Evolutionary conservation across 2,329 filamentous ascomycete species (phyloP).

Genomic region (Ceratocystis eucalypticola): DNA sequence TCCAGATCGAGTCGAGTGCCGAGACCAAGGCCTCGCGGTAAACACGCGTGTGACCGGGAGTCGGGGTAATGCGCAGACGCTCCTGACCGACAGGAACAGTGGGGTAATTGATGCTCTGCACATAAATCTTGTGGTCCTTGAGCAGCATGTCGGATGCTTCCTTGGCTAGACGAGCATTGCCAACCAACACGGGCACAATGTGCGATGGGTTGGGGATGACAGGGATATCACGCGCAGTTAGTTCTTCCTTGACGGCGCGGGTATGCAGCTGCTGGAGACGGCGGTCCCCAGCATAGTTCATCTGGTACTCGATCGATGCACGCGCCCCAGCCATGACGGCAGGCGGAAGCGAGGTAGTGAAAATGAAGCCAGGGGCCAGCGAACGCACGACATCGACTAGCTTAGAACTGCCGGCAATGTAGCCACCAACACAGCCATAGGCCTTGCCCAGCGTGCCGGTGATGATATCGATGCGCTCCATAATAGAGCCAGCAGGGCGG

Average conservation of each 20-base stretch:
- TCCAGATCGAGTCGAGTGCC: constrained; percentile 80
- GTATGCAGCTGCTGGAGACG: constrained; percentile 92
- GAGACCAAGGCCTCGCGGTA: constrained; percentile 69
- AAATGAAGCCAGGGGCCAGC: constrained; percentile 93
- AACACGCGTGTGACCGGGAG: constrained; percentile 75
- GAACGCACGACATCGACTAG: constrained; percentile 90
- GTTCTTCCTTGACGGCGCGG: constrained; percentile 75
- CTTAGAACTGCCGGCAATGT: constrained; percentile 79
- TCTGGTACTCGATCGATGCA: constrained; percentile 88
- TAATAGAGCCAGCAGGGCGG: constrained; percentile 64
- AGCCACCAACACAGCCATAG: constrained; percentile 93
- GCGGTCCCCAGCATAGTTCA: constrained; percentile 70
- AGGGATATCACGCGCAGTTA: constrained; percentile 70
- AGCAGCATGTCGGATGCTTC: constrained; percentile 84
- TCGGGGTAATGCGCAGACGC: constrained; percentile 87
- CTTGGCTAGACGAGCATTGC: constrained; percentile 86
- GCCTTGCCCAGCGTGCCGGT: constrained; percentile 95
- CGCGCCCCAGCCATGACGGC: constrained; percentile 93
- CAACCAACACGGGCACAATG: constrained; percentile 87
- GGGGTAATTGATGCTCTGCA: constrained; percentile 98
- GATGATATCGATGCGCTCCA: constrained; percentile 96
- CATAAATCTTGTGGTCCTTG: constrained; percentile 83
- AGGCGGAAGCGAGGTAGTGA: constrained; percentile 90
- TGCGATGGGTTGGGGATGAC: constrained; percentile 97
- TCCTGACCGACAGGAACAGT: constrained; percentile 98